A percentile compares a stretch with the other conserved stretches of the same genome.
Conservation (phyloP, 768 basidiomycete species). For the Rhodotorula kratochvilovae region DNA sequence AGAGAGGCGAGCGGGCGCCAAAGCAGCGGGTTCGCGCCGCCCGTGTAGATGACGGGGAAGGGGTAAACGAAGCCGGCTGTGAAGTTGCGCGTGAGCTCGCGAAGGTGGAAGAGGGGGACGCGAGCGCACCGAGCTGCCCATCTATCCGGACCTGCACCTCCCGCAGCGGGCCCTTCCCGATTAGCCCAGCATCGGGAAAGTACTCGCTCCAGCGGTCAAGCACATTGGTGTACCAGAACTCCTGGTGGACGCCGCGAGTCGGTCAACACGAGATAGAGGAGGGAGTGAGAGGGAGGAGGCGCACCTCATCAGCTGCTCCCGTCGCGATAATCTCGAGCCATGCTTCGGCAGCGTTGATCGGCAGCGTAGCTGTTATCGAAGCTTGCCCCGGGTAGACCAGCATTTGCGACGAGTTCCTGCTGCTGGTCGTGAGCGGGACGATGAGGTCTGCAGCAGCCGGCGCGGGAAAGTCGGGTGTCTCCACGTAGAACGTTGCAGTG, state of each 20-base stretch:
- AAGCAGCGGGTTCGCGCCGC: conserved; percentile 20
- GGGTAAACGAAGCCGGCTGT: conserved; percentile 17
- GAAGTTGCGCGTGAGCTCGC: not conserved
- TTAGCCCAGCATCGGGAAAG: not conserved
- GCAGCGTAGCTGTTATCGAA: not conserved
- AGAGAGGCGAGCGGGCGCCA: conserved; percentile 22
- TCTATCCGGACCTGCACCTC: conserved; percentile 29
- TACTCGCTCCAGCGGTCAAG: not conserved
- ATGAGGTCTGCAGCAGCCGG: not conserved
- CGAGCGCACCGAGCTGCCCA: conserved; percentile 6
- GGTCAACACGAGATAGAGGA: no score
- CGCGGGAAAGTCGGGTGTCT: not conserved
- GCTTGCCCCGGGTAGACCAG: conserved; percentile 11
- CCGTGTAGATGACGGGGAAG: conserved; percentile 26
- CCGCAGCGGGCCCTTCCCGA: conserved; percentile 14
- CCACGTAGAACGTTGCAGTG: conserved; percentile 8
- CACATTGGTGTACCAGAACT: conserved; percentile 24
- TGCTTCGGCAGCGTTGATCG: not conserved
- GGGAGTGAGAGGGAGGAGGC: not conserved
- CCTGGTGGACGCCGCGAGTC: not conserved
- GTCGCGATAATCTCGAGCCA: conserved; percentile 7
- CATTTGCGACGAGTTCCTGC: conserved; percentile 15
- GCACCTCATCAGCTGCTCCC: not conserved
- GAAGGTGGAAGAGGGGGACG: not conserved
- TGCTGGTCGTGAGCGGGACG: conserved; percentile 11